Percentiles rank a stretch among this genome's conserved stretches.
Evolutionary conservation across 345 rosid species (phyloP).

Genomic region (Salix caprea): DNA sequence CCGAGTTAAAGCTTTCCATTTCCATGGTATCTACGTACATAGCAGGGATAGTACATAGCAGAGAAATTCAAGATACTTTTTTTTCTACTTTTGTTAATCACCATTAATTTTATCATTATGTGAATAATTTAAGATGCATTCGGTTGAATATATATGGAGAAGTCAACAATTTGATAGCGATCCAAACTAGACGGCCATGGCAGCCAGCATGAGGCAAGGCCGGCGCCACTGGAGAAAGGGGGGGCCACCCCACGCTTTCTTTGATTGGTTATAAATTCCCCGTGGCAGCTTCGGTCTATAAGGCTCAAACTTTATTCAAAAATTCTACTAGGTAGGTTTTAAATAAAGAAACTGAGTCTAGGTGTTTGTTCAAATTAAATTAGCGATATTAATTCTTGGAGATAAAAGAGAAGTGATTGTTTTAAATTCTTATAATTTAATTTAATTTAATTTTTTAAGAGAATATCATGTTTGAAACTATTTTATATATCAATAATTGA

Average conservation of each 20-base stretch:
- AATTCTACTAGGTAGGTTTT: not conserved
- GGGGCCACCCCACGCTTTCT: not conserved
- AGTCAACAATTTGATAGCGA: not conserved
- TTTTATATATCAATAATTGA: too few species aligned
- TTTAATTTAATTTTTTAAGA: too few species aligned
- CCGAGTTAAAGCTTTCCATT: not conserved
- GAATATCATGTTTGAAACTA: too few species aligned
- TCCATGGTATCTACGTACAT: not conserved
- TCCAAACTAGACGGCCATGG: constrained; percentile 1
- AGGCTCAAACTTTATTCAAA: not conserved
- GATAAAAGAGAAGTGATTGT: too few species aligned
- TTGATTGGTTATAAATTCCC: not conserved
- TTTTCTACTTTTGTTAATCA: too few species aligned
- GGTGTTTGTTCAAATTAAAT: too few species aligned
- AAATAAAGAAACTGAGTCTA: too few species aligned
- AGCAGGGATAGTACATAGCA: too few species aligned
- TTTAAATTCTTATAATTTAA: too few species aligned
- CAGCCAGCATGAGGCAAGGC: not conserved
- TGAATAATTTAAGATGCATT: not conserved
- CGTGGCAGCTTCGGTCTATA: not conserved
- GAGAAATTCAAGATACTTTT: too few species aligned
- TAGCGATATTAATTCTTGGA: too few species aligned
- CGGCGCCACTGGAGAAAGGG: constrained; percentile 10
- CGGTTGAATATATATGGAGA: not conserved
- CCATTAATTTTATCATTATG: too few species aligned